Conservation (phyloP, 192 early-diverging fungal species). For the Coemansia javaensis region DNA sequence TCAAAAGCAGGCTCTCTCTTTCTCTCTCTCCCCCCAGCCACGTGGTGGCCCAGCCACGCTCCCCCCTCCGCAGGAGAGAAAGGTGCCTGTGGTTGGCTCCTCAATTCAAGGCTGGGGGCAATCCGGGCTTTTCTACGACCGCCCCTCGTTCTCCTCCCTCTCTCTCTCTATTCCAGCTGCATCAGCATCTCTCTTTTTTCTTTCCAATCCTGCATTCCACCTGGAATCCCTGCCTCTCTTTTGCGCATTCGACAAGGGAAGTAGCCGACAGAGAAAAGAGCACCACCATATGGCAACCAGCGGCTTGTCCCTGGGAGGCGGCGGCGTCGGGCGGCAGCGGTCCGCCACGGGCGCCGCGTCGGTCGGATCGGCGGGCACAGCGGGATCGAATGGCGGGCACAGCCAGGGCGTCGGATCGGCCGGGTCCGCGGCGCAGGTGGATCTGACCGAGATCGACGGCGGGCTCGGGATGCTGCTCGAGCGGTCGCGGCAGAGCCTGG, state of each 20-base stretch:
- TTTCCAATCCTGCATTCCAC: neutral
- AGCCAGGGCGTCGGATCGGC: slow-evolving; percentile 8
- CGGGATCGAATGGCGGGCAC: slow-evolving; percentile 13
- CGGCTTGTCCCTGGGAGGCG: slow-evolving; percentile 2
- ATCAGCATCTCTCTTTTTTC: too few relatives aligned
- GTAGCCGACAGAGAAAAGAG: too few relatives aligned
- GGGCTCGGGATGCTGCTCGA: slow-evolving; percentile 43
- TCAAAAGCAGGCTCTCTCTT: too few relatives aligned
- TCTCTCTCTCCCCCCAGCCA: too few relatives aligned
- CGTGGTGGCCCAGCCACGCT: too few relatives aligned
- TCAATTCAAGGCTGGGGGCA: too few relatives aligned
- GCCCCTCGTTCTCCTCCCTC: too few relatives aligned
- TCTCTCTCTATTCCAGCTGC: too few relatives aligned
- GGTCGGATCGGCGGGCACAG: slow-evolving; percentile 8
- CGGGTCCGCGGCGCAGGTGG: slow-evolving; percentile 19
- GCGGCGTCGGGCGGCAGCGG: neutral
- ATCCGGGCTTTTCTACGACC: too few relatives aligned
- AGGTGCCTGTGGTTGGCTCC: too few relatives aligned
- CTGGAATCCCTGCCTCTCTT: neutral
- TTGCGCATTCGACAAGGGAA: too few relatives aligned
- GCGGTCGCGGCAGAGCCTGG: slow-evolving; percentile 41
- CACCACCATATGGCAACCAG: slow-evolving; percentile 4
- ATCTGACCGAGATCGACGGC: slow-evolving; percentile 49
- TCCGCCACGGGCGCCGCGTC: slow-evolving; percentile 9
- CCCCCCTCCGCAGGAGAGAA: too few relatives aligned